phyloP scores from a whole-genome alignment of 2,329 filamentous ascomycete genomes.

The Trichoderma sp. region DNA sequence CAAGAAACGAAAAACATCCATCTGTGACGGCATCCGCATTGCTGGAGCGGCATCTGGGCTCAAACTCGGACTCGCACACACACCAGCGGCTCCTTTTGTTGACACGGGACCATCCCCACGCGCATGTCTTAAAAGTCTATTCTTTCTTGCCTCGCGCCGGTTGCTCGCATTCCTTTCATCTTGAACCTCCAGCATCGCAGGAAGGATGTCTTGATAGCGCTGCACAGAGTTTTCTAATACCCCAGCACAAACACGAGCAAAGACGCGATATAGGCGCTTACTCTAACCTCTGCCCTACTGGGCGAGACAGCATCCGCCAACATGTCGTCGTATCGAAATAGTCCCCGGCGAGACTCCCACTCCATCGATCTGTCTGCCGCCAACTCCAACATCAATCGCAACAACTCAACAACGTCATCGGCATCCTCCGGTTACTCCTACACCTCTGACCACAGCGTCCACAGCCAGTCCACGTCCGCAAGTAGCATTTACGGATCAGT shows the following conservation, averaged over 20 bases:
- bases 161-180: constrained; percentile 22
- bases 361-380: constrained; percentile 47
- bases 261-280: constrained; percentile 3
- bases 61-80: neutral
- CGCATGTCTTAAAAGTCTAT: constrained; percentile 29
- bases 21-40: constrained; percentile 20
- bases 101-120: constrained; percentile 13
- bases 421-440: constrained; percentile 69
- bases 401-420: constrained; percentile 70
- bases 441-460: constrained; percentile 58
- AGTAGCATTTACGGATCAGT: constrained; percentile 58
- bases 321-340: constrained; percentile 58
- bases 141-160: constrained; percentile 26
- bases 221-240: constrained; percentile 26
- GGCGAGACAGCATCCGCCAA: constrained; percentile 28
- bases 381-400: constrained; percentile 53
- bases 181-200: constrained; percentile 26
- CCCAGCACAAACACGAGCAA: constrained; percentile 20
- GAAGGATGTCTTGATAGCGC: constrained; percentile 37
- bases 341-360: constrained; percentile 59
- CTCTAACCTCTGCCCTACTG: constrained; percentile 23
- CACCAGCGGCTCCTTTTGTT: neutral
- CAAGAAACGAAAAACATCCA: constrained; percentile 12
- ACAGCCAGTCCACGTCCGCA: constrained; percentile 67
- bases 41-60: constrained; percentile 1